Base-by-base conservation (phyloP, 768 basidiomycete species). In the Lepiota venenata region DNA sequence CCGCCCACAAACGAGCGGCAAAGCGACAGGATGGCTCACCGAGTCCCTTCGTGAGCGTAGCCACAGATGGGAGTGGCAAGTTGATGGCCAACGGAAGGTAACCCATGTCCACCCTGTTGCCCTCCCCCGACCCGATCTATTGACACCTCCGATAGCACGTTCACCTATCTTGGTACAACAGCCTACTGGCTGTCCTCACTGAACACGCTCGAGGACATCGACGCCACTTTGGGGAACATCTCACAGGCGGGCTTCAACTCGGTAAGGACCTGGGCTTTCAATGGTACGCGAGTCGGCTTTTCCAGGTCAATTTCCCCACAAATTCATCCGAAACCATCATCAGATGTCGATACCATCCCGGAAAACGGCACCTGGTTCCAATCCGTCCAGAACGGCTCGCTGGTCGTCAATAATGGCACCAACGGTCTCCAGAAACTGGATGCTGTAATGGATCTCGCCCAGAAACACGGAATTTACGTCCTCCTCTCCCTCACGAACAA, bases 231-330 rank as follows among this genome's bases (percentile, higher is more conserved):
- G 35, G 74, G 72, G 2, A 81, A 79, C 56, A 85, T 89, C 51
- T 76, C 79, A 11, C 73, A 75, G 2, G 64, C 71, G 11, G 82
- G 81, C 7, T 74, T 84, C 58, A 81, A 71, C 37, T 84, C 84
- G 18, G 78, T 88, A 25, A 75, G 86, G 39, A 72, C 81, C 3
- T 89, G 87, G 87, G 87, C 78, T 15, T 88, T 88, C 66, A 87
- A 88, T 67, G 87, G 85, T 79, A 38, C 32, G n/a, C n/a, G 53
- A 36, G 63, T 58, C 46, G 36, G 53, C 49, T 49, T 35, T 29
- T 21, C 22, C 52, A 50, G 14, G 37, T 51, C 29, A 14, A 32
- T 53, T 39, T 25, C 53, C 18, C 29, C 45, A 35, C 38, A 11
- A 47, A 15, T 43, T 36, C 37, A n/a, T 18, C 37, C 22, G 32